Evolutionary conservation across 805 yeast species (phyloP).

Genomic region (Kuraishia cidri): DNA sequence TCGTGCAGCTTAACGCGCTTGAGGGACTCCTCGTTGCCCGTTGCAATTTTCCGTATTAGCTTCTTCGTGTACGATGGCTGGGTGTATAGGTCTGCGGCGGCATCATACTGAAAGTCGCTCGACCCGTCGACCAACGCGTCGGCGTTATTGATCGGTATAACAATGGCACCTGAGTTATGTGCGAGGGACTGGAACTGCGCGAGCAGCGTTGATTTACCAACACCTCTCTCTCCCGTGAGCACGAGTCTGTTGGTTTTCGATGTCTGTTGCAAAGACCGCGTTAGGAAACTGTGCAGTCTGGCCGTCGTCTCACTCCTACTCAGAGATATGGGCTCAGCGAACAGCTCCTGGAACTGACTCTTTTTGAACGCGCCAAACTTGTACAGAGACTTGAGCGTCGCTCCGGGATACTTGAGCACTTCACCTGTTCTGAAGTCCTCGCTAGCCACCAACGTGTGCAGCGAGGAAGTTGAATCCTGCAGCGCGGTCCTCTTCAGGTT

Average conservation of each 20-base stretch:
- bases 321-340: conserved; percentile 49
- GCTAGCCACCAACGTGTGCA: conserved; percentile 11
- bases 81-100: conserved; percentile 37
- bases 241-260: conserved; percentile 38
- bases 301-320: conserved; percentile 39
- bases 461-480: conserved; percentile 8
- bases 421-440: conserved; percentile 11
- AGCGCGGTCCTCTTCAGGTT: conserved; percentile 14
- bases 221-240: conserved; percentile 64
- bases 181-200: conserved; percentile 63
- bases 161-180: conserved; percentile 28
- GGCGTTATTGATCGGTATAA: conserved; percentile 60
- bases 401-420: conserved; percentile 30
- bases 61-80: conserved; percentile 74
- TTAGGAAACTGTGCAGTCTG: conserved; percentile 27
- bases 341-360: conserved; percentile 61
- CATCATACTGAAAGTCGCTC: conserved; percentile 54
- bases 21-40: conserved; percentile 33
- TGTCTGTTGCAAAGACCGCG: conserved; percentile 19
- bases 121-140: conserved; percentile 62
- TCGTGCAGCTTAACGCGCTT: conserved; percentile 22
- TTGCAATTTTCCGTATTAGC: conserved; percentile 42
- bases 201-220: conserved; percentile 69
- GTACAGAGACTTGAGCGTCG: conserved; percentile 31
- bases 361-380: conserved; percentile 59